Evolutionary conservation across 164 flowering plant species (phyloP).

Genomic region (Annona cherimola): DNA sequence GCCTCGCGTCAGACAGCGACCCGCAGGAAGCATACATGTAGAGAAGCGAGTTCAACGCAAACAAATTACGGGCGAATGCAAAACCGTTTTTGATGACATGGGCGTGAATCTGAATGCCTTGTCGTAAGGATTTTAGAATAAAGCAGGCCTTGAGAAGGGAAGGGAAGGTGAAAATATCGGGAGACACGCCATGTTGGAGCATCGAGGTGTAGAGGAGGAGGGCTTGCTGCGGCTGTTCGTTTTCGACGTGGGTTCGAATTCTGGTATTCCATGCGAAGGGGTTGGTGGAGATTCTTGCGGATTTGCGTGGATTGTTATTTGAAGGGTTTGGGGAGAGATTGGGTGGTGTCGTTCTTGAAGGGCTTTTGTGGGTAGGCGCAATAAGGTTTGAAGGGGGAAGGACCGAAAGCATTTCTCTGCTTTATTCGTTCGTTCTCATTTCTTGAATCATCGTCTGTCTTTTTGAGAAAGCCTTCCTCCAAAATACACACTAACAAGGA

Average conservation of each 20-base stretch:
- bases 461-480: slow-evolving; percentile 54
- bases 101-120: slow-evolving; percentile 15
- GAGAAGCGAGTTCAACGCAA: slow-evolving; percentile 20
- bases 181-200: slow-evolving; percentile 8
- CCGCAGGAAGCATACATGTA: slow-evolving; percentile 12
- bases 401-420: neutral
- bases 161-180: slow-evolving; percentile 23
- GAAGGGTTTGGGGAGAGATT: too few relatives aligned
- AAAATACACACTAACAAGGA: slow-evolving; percentile 64
- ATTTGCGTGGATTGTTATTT: neutral
- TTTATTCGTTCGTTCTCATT: neutral
- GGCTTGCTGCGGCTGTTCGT: slow-evolving; percentile 9
- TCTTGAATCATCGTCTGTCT: neutral
- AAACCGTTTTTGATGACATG: slow-evolving; percentile 16
- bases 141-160: slow-evolving; percentile 21
- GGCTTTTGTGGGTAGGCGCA: neutral
- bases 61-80: slow-evolving; percentile 5
- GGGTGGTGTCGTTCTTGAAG: neutral
- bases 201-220: slow-evolving; percentile 14
- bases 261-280: slow-evolving; percentile 16
- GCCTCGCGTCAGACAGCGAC: neutral
- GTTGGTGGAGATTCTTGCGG: neutral
- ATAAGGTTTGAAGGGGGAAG: neutral
- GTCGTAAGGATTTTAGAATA: slow-evolving; percentile 9
- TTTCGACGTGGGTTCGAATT: slow-evolving; percentile 20